Evolutionary conservation across 768 basidiomycete genomes (phyloP).

Genomic region (Russula vinacea): DNA sequence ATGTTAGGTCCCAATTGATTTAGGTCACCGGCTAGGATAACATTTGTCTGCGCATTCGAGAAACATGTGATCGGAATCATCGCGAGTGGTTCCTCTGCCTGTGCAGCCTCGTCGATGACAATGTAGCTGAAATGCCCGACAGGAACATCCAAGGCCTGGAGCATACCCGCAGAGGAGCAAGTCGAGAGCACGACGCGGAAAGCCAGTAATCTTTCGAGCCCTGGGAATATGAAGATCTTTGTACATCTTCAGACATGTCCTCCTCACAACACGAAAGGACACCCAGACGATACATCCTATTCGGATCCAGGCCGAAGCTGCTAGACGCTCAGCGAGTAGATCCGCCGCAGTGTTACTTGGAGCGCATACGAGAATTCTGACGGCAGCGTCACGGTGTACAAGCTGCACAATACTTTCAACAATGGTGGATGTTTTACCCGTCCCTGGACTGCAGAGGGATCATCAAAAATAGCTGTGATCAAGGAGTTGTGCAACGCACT

Average conservation of each 20-base stretch:
- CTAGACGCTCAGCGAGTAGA: conserved; percentile 35
- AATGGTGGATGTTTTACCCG: conserved; percentile 41
- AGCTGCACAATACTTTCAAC: conserved; percentile 41
- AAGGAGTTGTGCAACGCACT: conserved; percentile 30
- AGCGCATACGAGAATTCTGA: conserved; percentile 38
- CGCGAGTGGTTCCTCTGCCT: conserved; percentile 55
- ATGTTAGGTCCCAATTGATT: conserved; percentile 41
- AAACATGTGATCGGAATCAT: conserved; percentile 45
- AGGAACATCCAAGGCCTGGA: conserved; percentile 46
- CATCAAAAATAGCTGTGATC: not conserved
- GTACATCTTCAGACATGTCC: conserved; percentile 39
- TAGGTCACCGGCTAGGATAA: conserved; percentile 41
- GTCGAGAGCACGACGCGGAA: conserved; percentile 58
- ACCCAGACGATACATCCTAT: conserved; percentile 52
- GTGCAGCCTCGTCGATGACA: conserved; percentile 64
- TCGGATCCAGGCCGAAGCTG: conserved; percentile 24
- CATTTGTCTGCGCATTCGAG: conserved; percentile 37
- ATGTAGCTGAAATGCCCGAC: conserved; percentile 59
- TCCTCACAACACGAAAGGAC: conserved; percentile 43
- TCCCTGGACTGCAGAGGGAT: conserved; percentile 38
- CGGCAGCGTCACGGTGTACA: conserved; percentile 29
- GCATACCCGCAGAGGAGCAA: conserved; percentile 51
- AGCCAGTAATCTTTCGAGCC: conserved; percentile 37
- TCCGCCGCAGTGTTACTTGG: conserved; percentile 40
- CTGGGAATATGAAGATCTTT: conserved; percentile 40